Evolutionary conservation across 257 asterid species (phyloP), one percentile per base, ranked within the genome.

Genomic region (Salvia rosmarinus): DNA sequence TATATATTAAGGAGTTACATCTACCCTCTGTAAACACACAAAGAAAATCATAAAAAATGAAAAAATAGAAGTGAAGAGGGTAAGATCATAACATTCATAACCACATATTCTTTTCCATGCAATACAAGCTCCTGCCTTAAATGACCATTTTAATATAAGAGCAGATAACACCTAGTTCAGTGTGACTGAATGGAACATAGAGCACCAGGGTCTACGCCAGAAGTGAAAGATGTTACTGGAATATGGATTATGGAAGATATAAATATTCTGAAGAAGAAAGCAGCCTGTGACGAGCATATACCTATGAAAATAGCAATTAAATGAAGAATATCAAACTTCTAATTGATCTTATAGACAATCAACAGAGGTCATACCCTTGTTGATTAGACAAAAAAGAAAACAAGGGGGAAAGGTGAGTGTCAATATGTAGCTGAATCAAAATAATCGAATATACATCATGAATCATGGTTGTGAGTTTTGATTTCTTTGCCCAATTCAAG

Each of bases 401-500:
- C 30, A 54, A 55, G 6, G 59, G 17, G 65, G 17, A 40, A 16
- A 19, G 14, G 17, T 39, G n/a, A 64, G 17, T 23, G 12, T 10
- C 60, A 5, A 43, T 51, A 58, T 49, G 34, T 39, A 44, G 35
- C 25, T 34, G 51, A 64, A n/a, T 23, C 58, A 40, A 56, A 35
- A 64, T 35, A 37, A 77, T 40, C 16, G n/a, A 71, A 35, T 44
- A 14, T 11, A 47, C 28, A 28, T 57, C 54, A 19, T 46, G 21
- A 54, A 34, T 51, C 61, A 19, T 20, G 37, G 39, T 52, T 14
- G 6, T 28, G 72, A 62, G 46, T 43, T 20, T 52, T 67, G 63
- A 60, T 58, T 42, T 64, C 28, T 30, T 64, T 66, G 32, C 43
- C 59, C 39, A 65, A 46, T 47, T 70, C 70, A 46, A 63, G 44